These are phyloP conservation scores for Botrytis aclada DNA, from an alignment of 2,329 filamentous ascomycete species.

Conservation along the genomic window DNA sequence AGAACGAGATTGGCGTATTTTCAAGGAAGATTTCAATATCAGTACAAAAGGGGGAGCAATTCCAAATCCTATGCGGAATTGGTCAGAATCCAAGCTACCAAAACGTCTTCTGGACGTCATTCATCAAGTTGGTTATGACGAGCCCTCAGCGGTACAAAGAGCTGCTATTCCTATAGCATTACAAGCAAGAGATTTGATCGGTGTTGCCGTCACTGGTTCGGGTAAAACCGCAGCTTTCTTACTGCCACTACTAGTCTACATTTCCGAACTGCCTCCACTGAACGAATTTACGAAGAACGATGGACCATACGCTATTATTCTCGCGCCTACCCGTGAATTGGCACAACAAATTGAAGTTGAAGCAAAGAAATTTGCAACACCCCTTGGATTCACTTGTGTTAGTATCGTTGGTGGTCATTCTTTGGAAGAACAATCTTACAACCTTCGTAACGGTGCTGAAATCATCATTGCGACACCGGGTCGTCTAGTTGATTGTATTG, in stretches of 20 bases:
- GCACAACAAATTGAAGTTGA: conserved; percentile 97
- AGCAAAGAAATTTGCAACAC: conserved; percentile 85
- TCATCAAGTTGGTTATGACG: conserved; percentile 80
- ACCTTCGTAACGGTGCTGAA: conserved; percentile 86
- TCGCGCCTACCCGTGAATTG: conserved; percentile 94
- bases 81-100: conserved; percentile 82
- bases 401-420: conserved; percentile 98
- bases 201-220: conserved; percentile 95
- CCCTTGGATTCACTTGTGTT: conserved; percentile 89
- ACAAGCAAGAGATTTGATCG: conserved; percentile 92
- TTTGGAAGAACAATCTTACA: conserved; percentile 89
- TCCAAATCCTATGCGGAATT: conserved; percentile 94
- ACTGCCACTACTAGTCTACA: conserved; percentile 89
- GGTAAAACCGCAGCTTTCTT: conserved; percentile 97
- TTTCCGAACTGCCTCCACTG: conserved; percentile 81
- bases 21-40: conserved; percentile 99
- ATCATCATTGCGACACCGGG: conserved; percentile 98
- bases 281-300: conserved; percentile 87
- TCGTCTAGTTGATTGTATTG: conserved; percentile 94
- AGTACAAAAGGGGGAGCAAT: conserved; percentile 87
- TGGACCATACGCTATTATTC: conserved; percentile 93
- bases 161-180: conserved; percentile 94
- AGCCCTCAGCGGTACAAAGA: conserved; percentile 87
- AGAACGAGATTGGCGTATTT: conserved; percentile 97
- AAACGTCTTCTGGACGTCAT: conserved; percentile 76